Evolutionary conservation across 1,284 basidiomycete genomes (phyloP), one percentile per base, ranked within the genome.

Genomic region (Trichosporon faecale): DNA sequence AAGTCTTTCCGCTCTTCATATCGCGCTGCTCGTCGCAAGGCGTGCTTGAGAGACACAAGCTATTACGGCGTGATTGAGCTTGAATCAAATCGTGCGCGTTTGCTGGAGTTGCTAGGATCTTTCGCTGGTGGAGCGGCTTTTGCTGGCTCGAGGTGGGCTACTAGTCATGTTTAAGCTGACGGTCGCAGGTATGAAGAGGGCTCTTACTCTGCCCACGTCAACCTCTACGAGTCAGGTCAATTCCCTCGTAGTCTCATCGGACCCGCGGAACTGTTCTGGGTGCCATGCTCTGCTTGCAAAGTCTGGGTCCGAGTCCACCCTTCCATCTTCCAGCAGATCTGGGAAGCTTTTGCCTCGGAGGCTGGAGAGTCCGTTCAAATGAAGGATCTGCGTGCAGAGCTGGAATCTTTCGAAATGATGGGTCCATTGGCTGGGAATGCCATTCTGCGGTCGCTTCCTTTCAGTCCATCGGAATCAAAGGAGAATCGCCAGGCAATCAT

Each of bases 1-100:
- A 98, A 97, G 78, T 88, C 91, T 0, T 95, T 91, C 79, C 87
- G 95, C 27, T 89, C 95, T 0, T 94, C 94, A 2, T 91, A 95
- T 79, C 88, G 95, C 25, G 93, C 95, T 0, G 89, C 93, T 0
- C 82, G 90, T 12, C 91, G 93, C 75, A 91, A 90, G 1, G 90
- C 90, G 1, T 93, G 95, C 67, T 81, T 95, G 0, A 92, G 94
- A 70, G 95, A 98, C 77, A 90, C 91, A 0, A 95, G 93, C 6
- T 97, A 96, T 81, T 88, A 87, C 74, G 88, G 89, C 0, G 86
- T 90, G 4, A 86, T 95, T 18, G 90, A 95, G 78, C 78, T 97
- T 3, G 86, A 86, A 67, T 92, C 92, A 0, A 85, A 86, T 0
- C 86, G 90, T 74, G 77, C 79, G 0, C 80, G 88, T 0, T 78